Percentiles rank a stretch among this genome's conserved stretches.
Evolutionary conservation across 495 filamentous ascomycete genomes (phyloP).

Genomic region (Penicillium coffeae): DNA sequence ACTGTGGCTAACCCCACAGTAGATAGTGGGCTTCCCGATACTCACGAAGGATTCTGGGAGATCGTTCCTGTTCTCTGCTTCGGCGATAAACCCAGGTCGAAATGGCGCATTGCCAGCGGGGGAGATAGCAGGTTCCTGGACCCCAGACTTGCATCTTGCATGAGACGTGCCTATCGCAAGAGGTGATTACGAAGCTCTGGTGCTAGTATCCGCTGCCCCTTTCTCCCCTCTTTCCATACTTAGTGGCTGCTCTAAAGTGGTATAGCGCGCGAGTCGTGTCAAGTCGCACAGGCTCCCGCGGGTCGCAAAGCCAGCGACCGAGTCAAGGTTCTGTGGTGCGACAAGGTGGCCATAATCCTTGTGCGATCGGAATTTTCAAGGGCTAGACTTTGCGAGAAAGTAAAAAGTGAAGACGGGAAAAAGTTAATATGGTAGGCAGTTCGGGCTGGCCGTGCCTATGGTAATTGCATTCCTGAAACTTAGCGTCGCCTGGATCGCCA

Average conservation of each 20-base stretch:
- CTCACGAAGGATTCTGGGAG: background rate
- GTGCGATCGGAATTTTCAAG: conserved; percentile 55
- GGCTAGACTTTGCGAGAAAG: background rate
- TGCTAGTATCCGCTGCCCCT: too few relatives aligned
- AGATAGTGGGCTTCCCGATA: background rate
- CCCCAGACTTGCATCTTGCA: background rate
- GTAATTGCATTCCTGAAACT: background rate
- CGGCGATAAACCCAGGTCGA: too few relatives aligned
- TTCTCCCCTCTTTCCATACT: too few relatives aligned
- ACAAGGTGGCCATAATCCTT: too few relatives aligned
- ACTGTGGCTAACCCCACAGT: background rate
- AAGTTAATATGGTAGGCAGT: too few relatives aligned
- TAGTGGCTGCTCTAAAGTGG: conserved; percentile 7
- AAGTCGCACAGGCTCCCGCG: background rate
- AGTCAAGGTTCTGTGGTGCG: background rate
- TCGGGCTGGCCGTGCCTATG: background rate
- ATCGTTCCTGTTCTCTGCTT: background rate
- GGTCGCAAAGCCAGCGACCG: background rate
- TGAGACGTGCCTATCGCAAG: background rate
- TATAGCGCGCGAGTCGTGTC: background rate
- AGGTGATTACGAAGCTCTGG: too few relatives aligned
- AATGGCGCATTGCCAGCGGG: background rate
- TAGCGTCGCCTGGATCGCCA: background rate
- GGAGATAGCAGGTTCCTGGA: background rate
- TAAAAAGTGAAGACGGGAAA: too few relatives aligned